These are phyloP conservation scores for Guillardia theta DNA, from an alignment of 78 protist species.

Conservation along the genomic window DNA sequence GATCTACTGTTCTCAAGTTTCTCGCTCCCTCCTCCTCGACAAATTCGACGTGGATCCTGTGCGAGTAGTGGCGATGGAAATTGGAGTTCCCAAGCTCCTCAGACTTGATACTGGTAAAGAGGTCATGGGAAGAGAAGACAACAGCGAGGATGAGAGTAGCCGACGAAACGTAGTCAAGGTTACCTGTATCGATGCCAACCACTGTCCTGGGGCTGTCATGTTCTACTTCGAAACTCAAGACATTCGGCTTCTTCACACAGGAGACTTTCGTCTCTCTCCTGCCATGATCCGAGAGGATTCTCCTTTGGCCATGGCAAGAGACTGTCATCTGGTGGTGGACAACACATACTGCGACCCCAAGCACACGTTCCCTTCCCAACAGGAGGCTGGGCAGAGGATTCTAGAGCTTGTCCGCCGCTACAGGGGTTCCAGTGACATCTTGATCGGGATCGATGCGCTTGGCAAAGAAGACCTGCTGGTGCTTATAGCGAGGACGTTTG, in stretches of 20 bases:
- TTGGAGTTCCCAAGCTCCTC: neutral
- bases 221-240: slow-evolving; percentile 44
- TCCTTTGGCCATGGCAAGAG: neutral
- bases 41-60: neutral
- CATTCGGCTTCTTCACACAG: slow-evolving; percentile 61
- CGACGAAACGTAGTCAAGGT: neutral
- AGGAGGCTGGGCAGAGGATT: neutral
- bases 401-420: neutral
- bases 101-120: neutral
- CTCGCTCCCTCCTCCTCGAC: slow-evolving; percentile 19
- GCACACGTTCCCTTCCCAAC: slow-evolving; percentile 16
- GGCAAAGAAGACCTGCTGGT: slow-evolving; percentile 71
- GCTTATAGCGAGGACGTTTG: slow-evolving; percentile 28
- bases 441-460: slow-evolving; percentile 56
- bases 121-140: neutral
- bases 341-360: slow-evolving; percentile 54
- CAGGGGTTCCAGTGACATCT: neutral
- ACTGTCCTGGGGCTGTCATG: slow-evolving; percentile 72
- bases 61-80: neutral
- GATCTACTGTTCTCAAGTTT: slow-evolving; percentile 31
- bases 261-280: slow-evolving; percentile 63
- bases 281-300: neutral
- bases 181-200: slow-evolving; percentile 56
- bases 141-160: neutral
- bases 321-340: slow-evolving; percentile 47